phyloP scores from a whole-genome alignment of 495 filamentous ascomycete genomes.

The Penicillium steckii region DNA sequence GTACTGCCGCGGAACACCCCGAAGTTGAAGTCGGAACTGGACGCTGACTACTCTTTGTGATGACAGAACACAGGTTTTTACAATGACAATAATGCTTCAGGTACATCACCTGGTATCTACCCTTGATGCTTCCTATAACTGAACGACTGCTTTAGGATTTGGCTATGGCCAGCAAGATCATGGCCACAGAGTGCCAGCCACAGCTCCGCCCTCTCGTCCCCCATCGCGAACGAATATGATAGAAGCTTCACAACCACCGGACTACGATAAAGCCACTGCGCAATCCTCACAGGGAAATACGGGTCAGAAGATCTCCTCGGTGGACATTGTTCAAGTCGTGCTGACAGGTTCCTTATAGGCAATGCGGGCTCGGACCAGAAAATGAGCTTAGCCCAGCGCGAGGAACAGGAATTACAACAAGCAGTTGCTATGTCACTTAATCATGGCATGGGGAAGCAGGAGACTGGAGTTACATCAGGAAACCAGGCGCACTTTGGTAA shows the following conservation, averaged over 20 bases:
- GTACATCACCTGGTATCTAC: constrained; percentile 1
- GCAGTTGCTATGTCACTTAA: constrained; percentile 56
- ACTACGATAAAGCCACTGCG: constrained; percentile 4
- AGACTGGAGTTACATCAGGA: constrained; percentile 54
- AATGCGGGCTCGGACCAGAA: constrained; percentile 43
- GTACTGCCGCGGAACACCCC: constrained; percentile 14
- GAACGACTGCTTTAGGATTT: constrained; percentile 42
- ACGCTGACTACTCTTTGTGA: constrained; percentile 11
- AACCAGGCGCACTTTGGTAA: constrained; percentile 61
- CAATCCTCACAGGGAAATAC: constrained; percentile 18
- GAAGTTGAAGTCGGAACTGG: not conserved
- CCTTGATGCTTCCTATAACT: not conserved
- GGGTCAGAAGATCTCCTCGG: constrained; percentile 13
- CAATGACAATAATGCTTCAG: constrained; percentile 21
- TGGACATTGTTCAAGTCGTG: not conserved
- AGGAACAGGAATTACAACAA: constrained; percentile 57
- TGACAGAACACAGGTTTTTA: constrained; percentile 21
- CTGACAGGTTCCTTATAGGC: constrained; percentile 4
- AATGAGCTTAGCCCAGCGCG: constrained; percentile 48
- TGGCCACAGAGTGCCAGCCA: constrained; percentile 37
- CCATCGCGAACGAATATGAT: constrained; percentile 61
- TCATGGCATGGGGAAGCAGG: constrained; percentile 49
- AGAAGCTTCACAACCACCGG: constrained; percentile 20
- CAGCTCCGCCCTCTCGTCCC: constrained; percentile 63
- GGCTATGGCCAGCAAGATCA: constrained; percentile 55